phyloP scores from a whole-genome alignment of 352 stramenopile genomes.

The Phytophthora boehmeriae region DNA sequence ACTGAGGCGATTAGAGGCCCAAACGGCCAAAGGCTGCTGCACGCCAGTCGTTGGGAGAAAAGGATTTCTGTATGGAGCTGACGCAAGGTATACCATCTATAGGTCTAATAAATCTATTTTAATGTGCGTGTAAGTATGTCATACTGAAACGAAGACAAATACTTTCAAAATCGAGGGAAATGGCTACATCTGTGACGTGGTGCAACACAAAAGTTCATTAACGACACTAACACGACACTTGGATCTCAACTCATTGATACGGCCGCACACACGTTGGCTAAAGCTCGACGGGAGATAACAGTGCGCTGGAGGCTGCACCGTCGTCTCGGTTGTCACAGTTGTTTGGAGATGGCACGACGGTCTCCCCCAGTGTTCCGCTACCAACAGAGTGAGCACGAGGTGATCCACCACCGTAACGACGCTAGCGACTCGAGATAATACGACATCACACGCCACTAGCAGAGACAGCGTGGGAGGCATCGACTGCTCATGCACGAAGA shows the following conservation, averaged over 20 bases:
- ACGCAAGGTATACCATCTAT: too few relatives aligned
- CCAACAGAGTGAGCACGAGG: conserved; percentile 45
- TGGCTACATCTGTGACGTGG: too few relatives aligned
- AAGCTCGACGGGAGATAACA: conserved; percentile 29
- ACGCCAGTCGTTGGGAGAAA: conserved; percentile 21
- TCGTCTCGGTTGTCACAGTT: conserved; percentile 4
- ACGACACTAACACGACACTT: too few relatives aligned
- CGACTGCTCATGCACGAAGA: conserved; percentile 13
- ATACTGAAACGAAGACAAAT: too few relatives aligned
- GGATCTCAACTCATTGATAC: too few relatives aligned
- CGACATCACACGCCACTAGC: conserved; percentile 44
- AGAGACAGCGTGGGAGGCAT: conserved; percentile 41
- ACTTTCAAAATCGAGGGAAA: too few relatives aligned
- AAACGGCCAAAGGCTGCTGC: too few relatives aligned
- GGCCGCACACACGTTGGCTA: not conserved
- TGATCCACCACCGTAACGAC: conserved; percentile 45
- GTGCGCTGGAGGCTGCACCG: conserved; percentile 17
- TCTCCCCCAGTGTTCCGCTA: conserved; percentile 57
- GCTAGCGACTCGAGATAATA: conserved; percentile 40
- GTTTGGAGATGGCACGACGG: conserved; percentile 17
- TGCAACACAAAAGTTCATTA: too few relatives aligned
- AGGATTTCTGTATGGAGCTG: too few relatives aligned
- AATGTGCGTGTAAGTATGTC: too few relatives aligned
- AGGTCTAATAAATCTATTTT: too few relatives aligned
- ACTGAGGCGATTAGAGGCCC: conserved; percentile 4